These are phyloP conservation scores for Globomyces pollinis-pini DNA, from an alignment of 192 early-diverging fungal genomes.

Conservation along the genomic window DNA sequence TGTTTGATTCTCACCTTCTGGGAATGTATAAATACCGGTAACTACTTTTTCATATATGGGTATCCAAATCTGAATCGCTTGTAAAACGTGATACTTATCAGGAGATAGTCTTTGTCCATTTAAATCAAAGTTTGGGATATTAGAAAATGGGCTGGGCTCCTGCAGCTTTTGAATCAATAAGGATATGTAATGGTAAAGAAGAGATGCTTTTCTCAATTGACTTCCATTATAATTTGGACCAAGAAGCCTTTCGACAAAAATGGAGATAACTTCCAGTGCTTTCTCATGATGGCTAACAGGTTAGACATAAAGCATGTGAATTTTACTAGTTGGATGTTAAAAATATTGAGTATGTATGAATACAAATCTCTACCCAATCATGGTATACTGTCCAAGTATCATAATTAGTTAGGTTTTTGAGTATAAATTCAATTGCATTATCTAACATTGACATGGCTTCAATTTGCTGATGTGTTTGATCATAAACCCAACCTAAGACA, in stretches of 20 bases:
- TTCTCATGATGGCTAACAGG: neutral
- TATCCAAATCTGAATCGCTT: slow-evolving; percentile 17
- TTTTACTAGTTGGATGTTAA: too few relatives aligned
- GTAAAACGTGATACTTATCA: slow-evolving; percentile 10
- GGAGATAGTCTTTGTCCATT: neutral
- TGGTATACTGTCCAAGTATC: too few relatives aligned
- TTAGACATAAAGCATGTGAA: too few relatives aligned
- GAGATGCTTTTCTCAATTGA: slow-evolving; percentile 3
- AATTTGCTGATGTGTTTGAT: too few relatives aligned
- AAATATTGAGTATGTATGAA: too few relatives aligned
- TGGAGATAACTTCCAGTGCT: neutral
- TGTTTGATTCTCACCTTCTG: slow-evolving; percentile 27
- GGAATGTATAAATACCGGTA: slow-evolving; percentile 27
- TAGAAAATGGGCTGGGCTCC: slow-evolving; percentile 5
- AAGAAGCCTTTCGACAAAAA: slow-evolving; percentile 8
- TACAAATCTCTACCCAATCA: too few relatives aligned
- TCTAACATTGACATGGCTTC: too few relatives aligned
- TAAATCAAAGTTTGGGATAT: slow-evolving; percentile 13
- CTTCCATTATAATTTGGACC: neutral
- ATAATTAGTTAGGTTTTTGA: too few relatives aligned
- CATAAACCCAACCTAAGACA: too few relatives aligned
- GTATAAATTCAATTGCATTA: too few relatives aligned
- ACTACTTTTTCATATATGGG: slow-evolving; percentile 37
- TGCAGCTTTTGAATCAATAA: slow-evolving; percentile 1
- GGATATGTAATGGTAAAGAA: neutral